Evolutionary conservation across 2,329 filamentous ascomycete species (phyloP).

Genomic region (Aureobasidium zeae): DNA sequence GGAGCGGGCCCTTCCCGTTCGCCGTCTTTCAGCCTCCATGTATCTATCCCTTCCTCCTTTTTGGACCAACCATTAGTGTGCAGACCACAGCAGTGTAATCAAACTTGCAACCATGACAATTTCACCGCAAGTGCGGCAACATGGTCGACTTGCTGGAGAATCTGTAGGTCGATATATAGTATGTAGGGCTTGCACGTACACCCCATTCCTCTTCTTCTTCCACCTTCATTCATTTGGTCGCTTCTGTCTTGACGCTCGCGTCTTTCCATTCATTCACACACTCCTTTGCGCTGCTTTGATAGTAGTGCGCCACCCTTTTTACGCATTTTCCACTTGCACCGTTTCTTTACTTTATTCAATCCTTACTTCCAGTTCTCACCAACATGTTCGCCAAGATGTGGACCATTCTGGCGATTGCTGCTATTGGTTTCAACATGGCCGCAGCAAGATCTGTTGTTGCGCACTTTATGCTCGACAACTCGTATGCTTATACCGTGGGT

Average conservation of each 20-base stretch:
- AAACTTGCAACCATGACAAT: constrained; percentile 10
- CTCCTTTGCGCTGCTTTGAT: constrained; percentile 10
- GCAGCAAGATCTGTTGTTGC: constrained; percentile 28
- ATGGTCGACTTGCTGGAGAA: neutral
- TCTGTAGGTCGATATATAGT: constrained; percentile 1
- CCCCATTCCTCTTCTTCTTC: neutral
- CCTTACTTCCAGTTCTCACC: neutral
- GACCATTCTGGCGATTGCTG: constrained; percentile 17
- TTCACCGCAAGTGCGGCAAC: neutral
- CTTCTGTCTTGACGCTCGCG: too few relatives aligned
- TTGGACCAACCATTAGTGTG: constrained; percentile 8
- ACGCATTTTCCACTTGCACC: constrained; percentile 2
- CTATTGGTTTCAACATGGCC: constrained; percentile 22
- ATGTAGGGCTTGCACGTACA: constrained; percentile 10
- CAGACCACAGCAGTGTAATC: constrained; percentile 4
- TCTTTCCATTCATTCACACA: too few relatives aligned
- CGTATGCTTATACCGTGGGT: constrained; percentile 27
- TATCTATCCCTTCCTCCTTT: constrained; percentile 8
- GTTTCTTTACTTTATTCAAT: neutral
- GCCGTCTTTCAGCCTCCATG: constrained; percentile 1
- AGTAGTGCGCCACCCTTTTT: constrained; percentile 12
- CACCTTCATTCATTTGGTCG: constrained; percentile 10
- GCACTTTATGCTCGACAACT: constrained; percentile 31
- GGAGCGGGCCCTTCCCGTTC: constrained; percentile 7
- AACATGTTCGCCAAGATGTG: constrained; percentile 7